A percentile compares a stretch with the other conserved stretches of the same genome.
These are phyloP conservation scores for Emergomyces orientalis DNA, from an alignment of 2,329 filamentous ascomycete genomes.

Conservation along the genomic window DNA sequence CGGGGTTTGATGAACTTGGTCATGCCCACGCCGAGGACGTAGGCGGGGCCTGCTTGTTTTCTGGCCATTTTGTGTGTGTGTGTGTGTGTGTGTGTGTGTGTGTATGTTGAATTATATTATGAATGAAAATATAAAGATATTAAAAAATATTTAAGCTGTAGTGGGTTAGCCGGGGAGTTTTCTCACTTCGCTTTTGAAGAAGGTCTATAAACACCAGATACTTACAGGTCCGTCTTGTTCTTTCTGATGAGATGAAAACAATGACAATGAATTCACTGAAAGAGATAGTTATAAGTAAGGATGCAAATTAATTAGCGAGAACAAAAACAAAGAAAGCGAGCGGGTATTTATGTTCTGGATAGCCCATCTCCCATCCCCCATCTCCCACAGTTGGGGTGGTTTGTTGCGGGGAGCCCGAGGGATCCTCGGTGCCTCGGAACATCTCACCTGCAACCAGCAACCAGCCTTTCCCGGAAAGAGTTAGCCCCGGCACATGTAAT, in stretches of 20 bases:
- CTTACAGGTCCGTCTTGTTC: neutral
- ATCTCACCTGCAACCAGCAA: neutral
- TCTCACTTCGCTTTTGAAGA: neutral
- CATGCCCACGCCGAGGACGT: slow-evolving; percentile 96
- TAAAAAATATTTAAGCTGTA: neutral
- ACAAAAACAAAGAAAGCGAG: neutral
- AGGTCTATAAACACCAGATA: neutral
- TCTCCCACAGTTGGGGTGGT: neutral
- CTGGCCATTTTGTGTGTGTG: slow-evolving; percentile 48
- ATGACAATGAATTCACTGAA: neutral
- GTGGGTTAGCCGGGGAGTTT: neutral
- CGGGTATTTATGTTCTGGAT: neutral
- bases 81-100: slow-evolving; percentile 29
- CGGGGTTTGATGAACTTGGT: slow-evolving; percentile 98
- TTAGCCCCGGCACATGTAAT: neutral
- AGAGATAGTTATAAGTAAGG: neutral
- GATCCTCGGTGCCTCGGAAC: slow-evolving; percentile 4
- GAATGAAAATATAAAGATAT: neutral
- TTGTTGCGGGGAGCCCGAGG: neutral
- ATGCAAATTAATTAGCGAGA: neutral
- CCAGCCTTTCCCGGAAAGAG: neutral
- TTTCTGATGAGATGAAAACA: neutral
- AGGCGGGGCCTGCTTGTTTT: slow-evolving; percentile 50
- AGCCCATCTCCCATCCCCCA: neutral
- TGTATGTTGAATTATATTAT: neutral